Percentiles rank a stretch among this genome's conserved stretches.
These are phyloP conservation scores for Cyberlindnera mycetangii DNA, from an alignment of 805 yeast genomes.

Conservation along the genomic window DNA sequence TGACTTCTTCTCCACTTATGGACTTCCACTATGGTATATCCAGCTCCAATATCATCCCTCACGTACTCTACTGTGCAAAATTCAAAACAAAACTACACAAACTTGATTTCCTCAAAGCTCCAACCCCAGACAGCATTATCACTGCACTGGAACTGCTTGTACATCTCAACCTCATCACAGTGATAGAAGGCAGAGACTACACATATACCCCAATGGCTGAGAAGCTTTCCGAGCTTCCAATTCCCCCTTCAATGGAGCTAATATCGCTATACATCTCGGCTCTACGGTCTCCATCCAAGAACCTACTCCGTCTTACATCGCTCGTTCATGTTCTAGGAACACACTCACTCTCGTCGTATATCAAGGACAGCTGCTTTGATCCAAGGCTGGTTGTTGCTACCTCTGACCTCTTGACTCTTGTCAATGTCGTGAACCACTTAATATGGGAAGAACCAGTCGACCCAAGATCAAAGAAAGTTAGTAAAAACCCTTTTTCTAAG, in stretches of 20 bases:
- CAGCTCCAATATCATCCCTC: slow-evolving; percentile 3
- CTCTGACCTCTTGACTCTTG: slow-evolving; percentile 12
- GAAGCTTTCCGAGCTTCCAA: neutral
- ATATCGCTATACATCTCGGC: slow-evolving; percentile 6
- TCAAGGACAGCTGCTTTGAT: slow-evolving; percentile 6
- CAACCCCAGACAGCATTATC: slow-evolving; percentile 1
- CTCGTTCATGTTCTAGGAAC: slow-evolving; percentile 2
- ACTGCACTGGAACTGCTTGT: slow-evolving; percentile 4
- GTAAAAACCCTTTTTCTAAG: slow-evolving; percentile 8
- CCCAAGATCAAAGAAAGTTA: neutral
- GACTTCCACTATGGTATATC: slow-evolving; percentile 4
- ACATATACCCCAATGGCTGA: slow-evolving; percentile 2
- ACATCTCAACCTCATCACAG: slow-evolving; percentile 8
- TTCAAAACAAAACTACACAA: neutral
- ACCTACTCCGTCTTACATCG: slow-evolving; percentile 4
- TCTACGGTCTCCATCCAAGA: slow-evolving; percentile 1
- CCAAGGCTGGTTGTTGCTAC: slow-evolving; percentile 4
- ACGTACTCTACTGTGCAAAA: slow-evolving; percentile 1
- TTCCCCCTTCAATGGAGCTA: slow-evolving; percentile 2
- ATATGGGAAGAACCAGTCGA: slow-evolving; percentile 1
- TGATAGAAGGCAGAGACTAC: slow-evolving; percentile 4
- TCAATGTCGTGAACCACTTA: slow-evolving; percentile 8
- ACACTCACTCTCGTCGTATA: slow-evolving; percentile 7
- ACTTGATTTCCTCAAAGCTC: slow-evolving; percentile 8
- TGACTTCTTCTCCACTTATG: slow-evolving; percentile 1